Percentiles rank a stretch among this genome's conserved stretches.
phyloP scores from a whole-genome alignment of 495 filamentous ascomycete species.

The Lasiosphaeria hispida region DNA sequence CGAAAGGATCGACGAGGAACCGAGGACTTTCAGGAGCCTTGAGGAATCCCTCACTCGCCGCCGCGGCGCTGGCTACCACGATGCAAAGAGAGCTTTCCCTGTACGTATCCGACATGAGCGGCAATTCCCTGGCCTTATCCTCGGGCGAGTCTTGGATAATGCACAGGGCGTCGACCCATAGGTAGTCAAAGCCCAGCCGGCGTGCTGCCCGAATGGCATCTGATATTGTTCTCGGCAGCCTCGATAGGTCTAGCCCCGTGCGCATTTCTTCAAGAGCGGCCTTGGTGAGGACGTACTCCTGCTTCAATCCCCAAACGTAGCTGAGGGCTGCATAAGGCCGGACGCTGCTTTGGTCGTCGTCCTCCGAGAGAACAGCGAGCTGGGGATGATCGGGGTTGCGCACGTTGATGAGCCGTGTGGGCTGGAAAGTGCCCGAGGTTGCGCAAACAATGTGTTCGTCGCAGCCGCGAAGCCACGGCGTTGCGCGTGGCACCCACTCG shows the following conservation, averaged over 20 bases:
- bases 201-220: slow-evolving; percentile 23
- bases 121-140: slow-evolving; percentile 24
- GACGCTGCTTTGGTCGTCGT: not conserved
- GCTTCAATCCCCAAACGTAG: slow-evolving; percentile 10
- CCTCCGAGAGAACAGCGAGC: not conserved
- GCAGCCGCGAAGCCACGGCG: not conserved
- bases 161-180: slow-evolving; percentile 33
- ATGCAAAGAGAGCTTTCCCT: slow-evolving; percentile 20
- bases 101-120: slow-evolving; percentile 24
- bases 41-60: slow-evolving; percentile 18
- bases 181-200: slow-evolving; percentile 23
- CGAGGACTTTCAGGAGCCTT: not conserved
- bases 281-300: slow-evolving; percentile 10
- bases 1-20: slow-evolving; percentile 2
- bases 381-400: not conserved
- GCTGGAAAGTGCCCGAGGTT: not conserved
- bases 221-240: slow-evolving; percentile 2
- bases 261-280: slow-evolving; percentile 1
- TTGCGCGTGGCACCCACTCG: not conserved
- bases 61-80: slow-evolving; percentile 14
- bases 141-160: slow-evolving; percentile 29
- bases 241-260: not conserved
- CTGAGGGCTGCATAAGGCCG: slow-evolving; percentile 6
- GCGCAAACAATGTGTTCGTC: not conserved
- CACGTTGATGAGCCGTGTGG: slow-evolving; percentile 3